Evolutionary conservation across 495 filamentous ascomycete species (phyloP), one percentile per base, ranked within the genome.

Genomic region (Podospora conica): DNA sequence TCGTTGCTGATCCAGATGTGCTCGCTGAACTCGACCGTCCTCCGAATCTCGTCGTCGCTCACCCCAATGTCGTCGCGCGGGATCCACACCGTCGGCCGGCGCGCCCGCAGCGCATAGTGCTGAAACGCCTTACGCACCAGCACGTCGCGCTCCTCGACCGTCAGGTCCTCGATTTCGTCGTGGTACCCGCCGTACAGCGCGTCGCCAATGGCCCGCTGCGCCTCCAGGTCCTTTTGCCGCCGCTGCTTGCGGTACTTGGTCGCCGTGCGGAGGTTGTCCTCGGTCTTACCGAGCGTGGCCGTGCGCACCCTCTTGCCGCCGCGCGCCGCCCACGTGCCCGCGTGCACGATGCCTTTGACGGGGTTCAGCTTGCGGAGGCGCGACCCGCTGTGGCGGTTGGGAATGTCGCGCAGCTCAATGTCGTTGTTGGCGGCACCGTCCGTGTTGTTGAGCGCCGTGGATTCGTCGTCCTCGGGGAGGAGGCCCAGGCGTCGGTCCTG

Each of bases 1-100:
- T 95, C 88, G 77, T 97, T 98, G 71, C 89, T 93, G 72, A 97
- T 91, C 91, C 94, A 97, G 62, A 98, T 88, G 71, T 92, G 86
- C 70, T 88, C 84, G 67, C 87, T 92, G 71, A 91, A 91, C 67
- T 84, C 83, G 65, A 87, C 82, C 18, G 92, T 97, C 55, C 91
- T 80, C 71, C 79, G 82, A 21, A 98, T 86, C 76, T 98, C 95
- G 69, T 98, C 96, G 71, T 96, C 93, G 65, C 89, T 91, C 31
- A 98, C 85, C 1, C 95, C 95, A 3, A 98, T 73, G 69, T 95
- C 90, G 73, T 98, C 95, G 48, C 92, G 85, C 9, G 95, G 95
- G 56, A 98, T 93, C 95, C 95, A 98, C 56, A 98, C 86, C 11
- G 91, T 90, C 0, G 95, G 95, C 29, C 92, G 82, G 61, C 91